Evolutionary conservation across 179 eudicot genomes (phyloP), one percentile per base, ranked within the genome.

Genomic region (Gypsophila paniculata): DNA sequence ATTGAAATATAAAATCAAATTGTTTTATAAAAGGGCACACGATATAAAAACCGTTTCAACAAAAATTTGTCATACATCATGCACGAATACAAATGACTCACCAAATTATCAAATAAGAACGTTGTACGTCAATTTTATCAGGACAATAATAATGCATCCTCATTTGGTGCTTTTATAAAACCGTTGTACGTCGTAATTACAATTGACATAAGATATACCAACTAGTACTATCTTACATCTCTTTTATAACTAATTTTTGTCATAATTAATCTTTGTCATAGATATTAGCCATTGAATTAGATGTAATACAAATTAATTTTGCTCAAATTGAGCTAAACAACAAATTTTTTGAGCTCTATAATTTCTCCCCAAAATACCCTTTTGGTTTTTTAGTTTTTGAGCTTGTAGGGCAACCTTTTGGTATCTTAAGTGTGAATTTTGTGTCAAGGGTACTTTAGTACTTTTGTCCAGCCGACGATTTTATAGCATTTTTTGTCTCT

Each of bases 381-480:
- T 55, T 18, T 21, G 54, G 10, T 22, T 51, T 25, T 36, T 25
- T 70, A 57, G 19, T 70, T 69, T 61, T 11, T 36, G 42, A 21
- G 44, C 6, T 57, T 17, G n/a, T 60, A 4, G 3, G 34, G 57
- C 54, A 36, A 10, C 44, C 21, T 53, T 73, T 67, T 58, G 61
- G 49, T 53, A 18, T 36, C 57, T n/a, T n/a, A 32, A 53, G 22
- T 17, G 22, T 15, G 38, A 48, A 15, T 29, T 15, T 49, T 29
- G 38, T 69, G 68, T 8, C 26, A 46, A 71, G 79, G 91, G 81
- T 71, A 78, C 60, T 60, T 25, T 76, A 26, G 86, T 72, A 25
- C 65, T 79, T 38, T 61, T 3, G 46, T 29, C 17, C 1, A 18
- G 77, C 76, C 78, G 82, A 78, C 80, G 38, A 46, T 49, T 42